phyloP scores from a whole-genome alignment of 805 yeast species.

The Cyberlindnera maritima region DNA sequence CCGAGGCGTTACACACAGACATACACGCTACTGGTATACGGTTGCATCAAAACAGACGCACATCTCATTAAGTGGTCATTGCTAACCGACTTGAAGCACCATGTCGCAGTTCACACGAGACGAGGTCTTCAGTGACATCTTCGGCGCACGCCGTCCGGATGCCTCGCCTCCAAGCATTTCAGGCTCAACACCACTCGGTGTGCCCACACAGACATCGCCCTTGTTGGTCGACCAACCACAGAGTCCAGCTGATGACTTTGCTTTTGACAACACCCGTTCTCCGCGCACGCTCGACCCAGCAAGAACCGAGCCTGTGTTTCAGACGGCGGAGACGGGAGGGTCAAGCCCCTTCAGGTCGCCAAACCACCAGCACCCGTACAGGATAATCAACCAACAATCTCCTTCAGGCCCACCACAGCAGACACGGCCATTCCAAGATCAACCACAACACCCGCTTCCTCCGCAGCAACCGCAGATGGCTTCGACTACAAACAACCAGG shows the following conservation, averaged over 20 bases:
- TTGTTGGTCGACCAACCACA: background rate
- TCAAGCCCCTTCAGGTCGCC: background rate
- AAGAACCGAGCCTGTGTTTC: constrained; percentile 1
- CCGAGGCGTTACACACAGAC: too few relatives aligned
- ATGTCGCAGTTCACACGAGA: constrained; percentile 24
- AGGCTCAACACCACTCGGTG: background rate
- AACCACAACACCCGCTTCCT: constrained; percentile 1
- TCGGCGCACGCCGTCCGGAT: constrained; percentile 29
- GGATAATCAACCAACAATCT: background rate
- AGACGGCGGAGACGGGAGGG: background rate
- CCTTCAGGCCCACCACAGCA: background rate
- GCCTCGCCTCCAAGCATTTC: constrained; percentile 3
- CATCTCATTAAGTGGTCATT: background rate
- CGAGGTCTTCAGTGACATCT: constrained; percentile 31
- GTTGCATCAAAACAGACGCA: too few relatives aligned
- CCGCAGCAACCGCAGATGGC: constrained; percentile 4
- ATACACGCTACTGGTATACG: too few relatives aligned
- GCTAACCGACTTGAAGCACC: background rate
- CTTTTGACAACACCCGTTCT: constrained; percentile 7
- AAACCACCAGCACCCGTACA: constrained; percentile 3
- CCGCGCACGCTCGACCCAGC: constrained; percentile 11
- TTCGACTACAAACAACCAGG: background rate
- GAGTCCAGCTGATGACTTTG: constrained; percentile 1
- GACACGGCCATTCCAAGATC: background rate
- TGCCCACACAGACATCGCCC: background rate